Base-by-base conservation (phyloP, 1,284 basidiomycete genomes). In the Sporisorium exsertum region DNA sequence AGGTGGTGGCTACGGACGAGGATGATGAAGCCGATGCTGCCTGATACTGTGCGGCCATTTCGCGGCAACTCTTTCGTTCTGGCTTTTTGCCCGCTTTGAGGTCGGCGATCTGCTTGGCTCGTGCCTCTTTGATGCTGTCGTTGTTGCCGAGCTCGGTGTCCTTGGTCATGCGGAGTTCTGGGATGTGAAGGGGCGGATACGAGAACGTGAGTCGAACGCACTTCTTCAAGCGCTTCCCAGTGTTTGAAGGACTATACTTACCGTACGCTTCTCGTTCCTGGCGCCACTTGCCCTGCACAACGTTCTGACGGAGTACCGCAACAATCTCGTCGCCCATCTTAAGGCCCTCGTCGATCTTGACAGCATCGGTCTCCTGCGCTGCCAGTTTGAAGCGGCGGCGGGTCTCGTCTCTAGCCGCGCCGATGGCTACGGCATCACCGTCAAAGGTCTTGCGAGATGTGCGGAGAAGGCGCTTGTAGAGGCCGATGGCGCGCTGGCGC, bases 141-240 rank as follows among this genome's bases (percentile, higher is more conserved):
- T 84, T 83, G 53, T 68, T 80, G 43, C 82, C 82, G 24, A 84
- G 78, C 71, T 84, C 82, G 2, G 82, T 84, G n/a, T 84, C 79
- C 58, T 78, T 65, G 42, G 80, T 81, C 70, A 84, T 75, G 45
- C 76, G 70, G 9, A 84, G 75, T 45, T 77, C 77, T 81, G 68
- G 7, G 24, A 22, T 35, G 18, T n/a, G 22, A 33, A 16, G 43
- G 37, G 12, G 13, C 26, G 15, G 18, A 40, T 8, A 3, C 10
- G 24, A 40, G 12, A 13, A 26, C 5, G 32, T 26, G 33, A 43
- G 26, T 35, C 12, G 5, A 20, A 18, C 12, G 20, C 13, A 26
- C 10, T 18, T 10, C 8, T 32, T 12, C 18, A 50, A 20, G 20
- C 3, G 49, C 29, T 32, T 9, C 27, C 8, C 9, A 20, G 5